These are phyloP conservation scores for Magnaporthiopsis rhizophila DNA, from an alignment of 2,329 filamentous ascomycete genomes.

Conservation along the genomic window DNA sequence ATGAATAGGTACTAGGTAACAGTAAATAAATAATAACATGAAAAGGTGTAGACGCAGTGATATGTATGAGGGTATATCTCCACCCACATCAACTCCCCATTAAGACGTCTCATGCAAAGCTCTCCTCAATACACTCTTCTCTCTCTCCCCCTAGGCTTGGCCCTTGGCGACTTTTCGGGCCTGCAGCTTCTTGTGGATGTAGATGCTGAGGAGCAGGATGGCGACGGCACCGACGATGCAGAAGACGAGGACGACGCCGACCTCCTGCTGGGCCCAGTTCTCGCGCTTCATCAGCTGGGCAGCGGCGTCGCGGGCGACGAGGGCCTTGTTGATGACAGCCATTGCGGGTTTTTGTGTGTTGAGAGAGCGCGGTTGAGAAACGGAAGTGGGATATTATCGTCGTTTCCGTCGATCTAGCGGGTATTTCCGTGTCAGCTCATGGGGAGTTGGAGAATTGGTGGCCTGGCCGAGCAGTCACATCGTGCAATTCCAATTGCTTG, in stretches of 20 bases:
- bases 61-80: not conserved
- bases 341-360: slow-evolving; percentile 2
- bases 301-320: slow-evolving; percentile 1
- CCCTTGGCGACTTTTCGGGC: slow-evolving; percentile 20
- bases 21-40: not conserved
- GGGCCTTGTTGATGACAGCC: slow-evolving; percentile 3
- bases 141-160: not conserved
- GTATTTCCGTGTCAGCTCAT: not conserved
- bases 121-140: no score
- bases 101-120: not conserved
- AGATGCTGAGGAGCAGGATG: slow-evolving; percentile 39
- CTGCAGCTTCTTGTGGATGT: slow-evolving; percentile 28
- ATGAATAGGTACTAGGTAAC: not conserved
- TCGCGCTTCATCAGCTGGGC: slow-evolving; percentile 10
- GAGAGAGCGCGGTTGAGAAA: not conserved
- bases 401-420: not conserved
- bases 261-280: slow-evolving; percentile 49
- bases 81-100: not conserved
- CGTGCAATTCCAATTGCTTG: not conserved
- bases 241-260: slow-evolving; percentile 56
- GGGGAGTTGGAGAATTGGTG: not conserved
- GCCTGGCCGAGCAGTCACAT: not conserved
- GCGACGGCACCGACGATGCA: slow-evolving; percentile 49
- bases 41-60: not conserved
- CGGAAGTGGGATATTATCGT: not conserved